phyloP scores from a whole-genome alignment of 371 early-diverging fungal genomes.

The Mucor saturninus region DNA sequence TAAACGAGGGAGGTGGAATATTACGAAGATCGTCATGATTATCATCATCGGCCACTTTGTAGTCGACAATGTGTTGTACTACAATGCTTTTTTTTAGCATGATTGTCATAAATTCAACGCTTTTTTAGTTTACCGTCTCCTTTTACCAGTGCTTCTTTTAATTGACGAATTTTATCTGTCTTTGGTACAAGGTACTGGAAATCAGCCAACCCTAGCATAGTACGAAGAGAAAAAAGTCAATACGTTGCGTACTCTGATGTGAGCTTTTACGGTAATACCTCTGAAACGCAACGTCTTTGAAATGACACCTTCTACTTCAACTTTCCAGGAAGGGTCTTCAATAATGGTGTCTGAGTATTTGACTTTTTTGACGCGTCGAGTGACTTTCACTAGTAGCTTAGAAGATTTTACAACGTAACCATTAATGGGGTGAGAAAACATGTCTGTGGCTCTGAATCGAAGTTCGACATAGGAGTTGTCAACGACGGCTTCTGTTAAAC shows the following conservation, averaged over 20 bases:
- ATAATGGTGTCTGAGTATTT: constrained; percentile 32
- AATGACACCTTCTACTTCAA: constrained; percentile 55
- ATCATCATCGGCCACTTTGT: constrained; percentile 36
- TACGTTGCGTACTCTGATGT: too few species aligned
- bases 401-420: constrained; percentile 57
- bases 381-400: constrained; percentile 65
- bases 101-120: background rate
- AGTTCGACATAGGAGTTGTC: constrained; percentile 43
- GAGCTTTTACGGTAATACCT: constrained; percentile 26
- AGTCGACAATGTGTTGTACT: constrained; percentile 36
- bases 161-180: constrained; percentile 40
- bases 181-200: constrained; percentile 58
- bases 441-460: constrained; percentile 56
- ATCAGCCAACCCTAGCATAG: constrained; percentile 59
- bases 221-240: too few species aligned
- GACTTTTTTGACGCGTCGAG: constrained; percentile 48
- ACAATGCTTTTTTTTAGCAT: background rate
- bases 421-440: constrained; percentile 67
- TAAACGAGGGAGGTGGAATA: constrained; percentile 64
- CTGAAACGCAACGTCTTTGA: constrained; percentile 60
- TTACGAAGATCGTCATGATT: constrained; percentile 21
- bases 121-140: constrained; percentile 46
- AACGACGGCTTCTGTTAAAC: constrained; percentile 27
- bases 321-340: constrained; percentile 8
- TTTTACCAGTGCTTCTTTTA: constrained; percentile 39